Evolutionary conservation across 768 basidiomycete species (phyloP), one percentile per base, ranked within the genome.

Genomic region (Porphyrellus cyaneotinctus): DNA sequence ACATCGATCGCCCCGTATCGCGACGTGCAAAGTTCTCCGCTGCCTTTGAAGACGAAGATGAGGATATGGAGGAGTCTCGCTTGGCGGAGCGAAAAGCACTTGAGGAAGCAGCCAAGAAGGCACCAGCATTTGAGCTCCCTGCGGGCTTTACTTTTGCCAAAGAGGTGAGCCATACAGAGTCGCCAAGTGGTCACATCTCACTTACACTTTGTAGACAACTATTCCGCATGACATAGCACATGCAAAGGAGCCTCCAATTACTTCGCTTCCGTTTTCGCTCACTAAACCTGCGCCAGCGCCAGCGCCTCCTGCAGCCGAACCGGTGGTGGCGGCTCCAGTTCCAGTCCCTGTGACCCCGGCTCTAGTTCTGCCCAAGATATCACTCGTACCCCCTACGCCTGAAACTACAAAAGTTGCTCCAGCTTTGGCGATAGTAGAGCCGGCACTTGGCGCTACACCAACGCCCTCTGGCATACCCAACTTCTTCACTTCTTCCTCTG

Each of bases 111-210:
- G 76, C 79, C 12, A 79, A 77, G 63, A 78, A 73, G 53, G 73
- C 68, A 11, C 84, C 85, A 2, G 67, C 72, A 6, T 88, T 85
- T 64, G 74, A 83, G 36, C 72, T 84, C 35, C 81, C 86, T 18
- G 67, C 74, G 49, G 81, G 78, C 8, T 90, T 91, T 67, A 81
- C 75, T 39, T 89, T 91, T 59, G 79, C 83, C 6, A 80, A 83
- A 59, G 78, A 78, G 57, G 82, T 82, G 57, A 53, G 80, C 73
- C 26, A 9, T 18, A 9, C 30, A 35, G 18, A 26, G 22, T 53
- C 12, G 4, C 32, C 38, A 7, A 17, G 9, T 20, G 33, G 18
- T 28, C 26, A 4, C 33, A 24, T 54, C 18, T 41, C 32, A 51
- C 54, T 57, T 32, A 62, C 12, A 36, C 14, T 26, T 50, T 4